Evolutionary conservation across 164 flowering plant genomes (phyloP).

Genomic region (Annona squamosa): DNA sequence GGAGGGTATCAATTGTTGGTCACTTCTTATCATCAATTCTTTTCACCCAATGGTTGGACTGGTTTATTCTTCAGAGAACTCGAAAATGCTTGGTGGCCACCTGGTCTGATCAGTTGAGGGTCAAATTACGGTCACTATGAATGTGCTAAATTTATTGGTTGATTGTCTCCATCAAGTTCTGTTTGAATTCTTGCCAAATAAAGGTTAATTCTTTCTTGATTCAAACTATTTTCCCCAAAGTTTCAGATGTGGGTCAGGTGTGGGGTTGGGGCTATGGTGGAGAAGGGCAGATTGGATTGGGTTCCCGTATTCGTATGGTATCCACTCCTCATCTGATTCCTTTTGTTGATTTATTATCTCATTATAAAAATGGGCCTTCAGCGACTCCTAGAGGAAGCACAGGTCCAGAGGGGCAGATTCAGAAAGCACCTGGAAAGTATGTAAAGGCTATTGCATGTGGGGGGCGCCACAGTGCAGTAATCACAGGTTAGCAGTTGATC

Average conservation of each 20-base stretch:
- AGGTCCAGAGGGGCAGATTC: slow-evolving; percentile 42
- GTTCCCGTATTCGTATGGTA: slow-evolving; percentile 86
- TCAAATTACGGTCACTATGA: too few relatives aligned
- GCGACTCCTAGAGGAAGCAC: slow-evolving; percentile 40
- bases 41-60: not conserved
- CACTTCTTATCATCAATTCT: not conserved
- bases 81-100: not conserved
- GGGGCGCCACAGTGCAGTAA: slow-evolving; percentile 86
- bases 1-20: not conserved
- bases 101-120: not conserved
- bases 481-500: slow-evolving; percentile 57
- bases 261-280: slow-evolving; percentile 99
- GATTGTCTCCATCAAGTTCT: too few relatives aligned
- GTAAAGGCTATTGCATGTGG: slow-evolving; percentile 92
- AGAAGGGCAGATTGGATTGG: slow-evolving; percentile 96
- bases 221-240: slow-evolving; percentile 26
- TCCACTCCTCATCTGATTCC: slow-evolving; percentile 91
- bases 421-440: slow-evolving; percentile 70
- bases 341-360: slow-evolving; percentile 54
- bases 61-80: not conserved
- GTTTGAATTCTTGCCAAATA: too few relatives aligned
- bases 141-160: too few relatives aligned
- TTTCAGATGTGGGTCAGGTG: slow-evolving; percentile 94
- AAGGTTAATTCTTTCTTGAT: slow-evolving; percentile 7
- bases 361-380: slow-evolving; percentile 43